Conservation (phyloP, 495 filamentous ascomycete species). For the Penicillium odoratum region DNA sequence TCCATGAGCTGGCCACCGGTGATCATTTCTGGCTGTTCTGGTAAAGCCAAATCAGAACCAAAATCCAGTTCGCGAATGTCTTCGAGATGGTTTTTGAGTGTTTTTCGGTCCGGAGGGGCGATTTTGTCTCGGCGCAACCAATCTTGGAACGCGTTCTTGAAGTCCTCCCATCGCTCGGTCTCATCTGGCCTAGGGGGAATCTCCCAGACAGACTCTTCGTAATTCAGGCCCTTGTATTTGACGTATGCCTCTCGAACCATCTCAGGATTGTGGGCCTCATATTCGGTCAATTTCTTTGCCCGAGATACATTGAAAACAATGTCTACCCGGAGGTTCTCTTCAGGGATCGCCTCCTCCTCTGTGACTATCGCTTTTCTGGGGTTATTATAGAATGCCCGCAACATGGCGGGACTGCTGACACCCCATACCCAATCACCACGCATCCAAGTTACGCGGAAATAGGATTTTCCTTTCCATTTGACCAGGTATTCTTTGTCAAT, state of each 20-base stretch:
- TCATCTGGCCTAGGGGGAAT: slow-evolving; percentile 69
- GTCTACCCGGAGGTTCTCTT: slow-evolving; percentile 81
- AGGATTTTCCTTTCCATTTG: slow-evolving; percentile 80
- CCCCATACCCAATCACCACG: slow-evolving; percentile 88
- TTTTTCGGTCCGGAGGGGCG: slow-evolving; percentile 48
- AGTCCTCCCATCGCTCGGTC: slow-evolving; percentile 74
- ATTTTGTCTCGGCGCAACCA: slow-evolving; percentile 77
- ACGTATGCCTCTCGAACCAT: slow-evolving; percentile 62
- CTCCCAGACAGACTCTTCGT: slow-evolving; percentile 92
- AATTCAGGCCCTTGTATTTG: slow-evolving; percentile 94
- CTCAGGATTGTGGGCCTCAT: slow-evolving; percentile 37
- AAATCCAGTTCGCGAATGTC: slow-evolving; percentile 66
- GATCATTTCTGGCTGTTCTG: slow-evolving; percentile 71
- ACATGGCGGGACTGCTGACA: slow-evolving; percentile 60
- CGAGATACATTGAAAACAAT: slow-evolving; percentile 82
- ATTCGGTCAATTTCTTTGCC: slow-evolving; percentile 25
- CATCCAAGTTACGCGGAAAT: slow-evolving; percentile 79
- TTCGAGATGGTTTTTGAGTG: slow-evolving; percentile 60
- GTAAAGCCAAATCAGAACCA: slow-evolving; percentile 59
- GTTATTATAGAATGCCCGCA: slow-evolving; percentile 70
- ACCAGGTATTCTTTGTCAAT: slow-evolving; percentile 85
- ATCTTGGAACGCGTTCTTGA: slow-evolving; percentile 77
- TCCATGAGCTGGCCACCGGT: slow-evolving; percentile 81
- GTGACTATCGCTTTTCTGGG: slow-evolving; percentile 67
- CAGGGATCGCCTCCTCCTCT: slow-evolving; percentile 75